These are phyloP conservation scores for Penicillium sp. DNA, from an alignment of 2,329 filamentous ascomycete species.

Conservation along the genomic window DNA sequence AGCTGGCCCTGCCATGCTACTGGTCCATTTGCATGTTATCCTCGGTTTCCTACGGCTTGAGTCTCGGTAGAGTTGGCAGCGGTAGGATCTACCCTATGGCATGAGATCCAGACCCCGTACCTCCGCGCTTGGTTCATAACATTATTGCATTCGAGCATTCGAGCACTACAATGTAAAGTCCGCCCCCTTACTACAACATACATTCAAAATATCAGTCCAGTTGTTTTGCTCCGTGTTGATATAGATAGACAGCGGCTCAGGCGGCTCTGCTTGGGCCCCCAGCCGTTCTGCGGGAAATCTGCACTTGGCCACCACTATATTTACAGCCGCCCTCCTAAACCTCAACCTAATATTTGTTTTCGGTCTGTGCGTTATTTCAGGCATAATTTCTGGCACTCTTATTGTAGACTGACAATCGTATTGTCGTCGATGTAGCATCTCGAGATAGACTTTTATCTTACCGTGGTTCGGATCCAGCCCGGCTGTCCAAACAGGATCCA, in stretches of 20 bases:
- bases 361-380: not conserved
- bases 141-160: not conserved
- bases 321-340: not conserved
- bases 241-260: not conserved
- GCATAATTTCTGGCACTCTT: not conserved
- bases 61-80: not conserved
- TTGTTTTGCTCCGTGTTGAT: not conserved
- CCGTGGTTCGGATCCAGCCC: constrained; percentile 7
- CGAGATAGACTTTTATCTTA: not conserved
- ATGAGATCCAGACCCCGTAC: not conserved
- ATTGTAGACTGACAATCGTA: not conserved
- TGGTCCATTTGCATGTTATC: not conserved
- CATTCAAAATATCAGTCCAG: not conserved
- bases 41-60: not conserved
- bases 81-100: not conserved
- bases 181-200: not conserved
- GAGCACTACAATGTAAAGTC: not conserved
- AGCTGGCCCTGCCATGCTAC: not conserved
- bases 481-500: not conserved
- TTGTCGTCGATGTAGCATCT: constrained; percentile 5
- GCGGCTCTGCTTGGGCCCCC: not conserved
- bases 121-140: not conserved
- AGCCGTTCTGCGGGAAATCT: not conserved
- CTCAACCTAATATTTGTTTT: not conserved
- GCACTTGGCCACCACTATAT: not conserved